Base-by-base conservation (phyloP, 2,329 filamentous ascomycete genomes). In the Aspergillus thermomutatus region DNA sequence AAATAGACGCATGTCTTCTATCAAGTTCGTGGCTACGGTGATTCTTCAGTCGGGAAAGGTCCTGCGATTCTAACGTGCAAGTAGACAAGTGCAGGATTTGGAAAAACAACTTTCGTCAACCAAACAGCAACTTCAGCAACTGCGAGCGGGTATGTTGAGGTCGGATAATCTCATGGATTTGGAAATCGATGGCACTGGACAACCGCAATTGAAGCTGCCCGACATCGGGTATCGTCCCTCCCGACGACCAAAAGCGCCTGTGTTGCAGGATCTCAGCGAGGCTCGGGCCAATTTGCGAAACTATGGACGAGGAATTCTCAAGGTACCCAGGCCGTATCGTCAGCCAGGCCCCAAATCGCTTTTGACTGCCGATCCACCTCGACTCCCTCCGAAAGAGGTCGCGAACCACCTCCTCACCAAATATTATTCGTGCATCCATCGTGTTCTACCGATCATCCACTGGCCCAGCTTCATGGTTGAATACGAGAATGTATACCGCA, bases 1-100 rank as follows among this genome's bases (percentile, higher is more conserved):
- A 11, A 99, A 99, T 73, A 85, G 94, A 57, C 87, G 94, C 60
- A 99, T 99, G 94, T 97, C 94, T 19, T 97, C 93, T 1, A 97
- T 97, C 77, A 99, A 97, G 84, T 86, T 74, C 67, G 81, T 75
- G 55, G 14, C 52, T 56, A 54, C 27, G 8, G 28, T 27, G 34
- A 45, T 54, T 54, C 17, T 50, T 28, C 53, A 49, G 34, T 31
- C 54, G 45, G 34, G 26, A 51, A 37, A 37, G 5, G 25, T 34
- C 37, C 23, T 48, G 26, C 47, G 31, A 58, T 65, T 59, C 61
- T 61, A 53, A 60, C 65, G 62, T 63, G 52, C 61, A 40, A 41
- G 48, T 53, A 85, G 83, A 72, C 94, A 97, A 79, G 90, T 97
- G 11, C 94, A 97, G 75, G 94, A 99, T 72, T 81, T 99, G 26